Conservation (phyloP, 306 rosid species). For the Morella rubra region DNA sequence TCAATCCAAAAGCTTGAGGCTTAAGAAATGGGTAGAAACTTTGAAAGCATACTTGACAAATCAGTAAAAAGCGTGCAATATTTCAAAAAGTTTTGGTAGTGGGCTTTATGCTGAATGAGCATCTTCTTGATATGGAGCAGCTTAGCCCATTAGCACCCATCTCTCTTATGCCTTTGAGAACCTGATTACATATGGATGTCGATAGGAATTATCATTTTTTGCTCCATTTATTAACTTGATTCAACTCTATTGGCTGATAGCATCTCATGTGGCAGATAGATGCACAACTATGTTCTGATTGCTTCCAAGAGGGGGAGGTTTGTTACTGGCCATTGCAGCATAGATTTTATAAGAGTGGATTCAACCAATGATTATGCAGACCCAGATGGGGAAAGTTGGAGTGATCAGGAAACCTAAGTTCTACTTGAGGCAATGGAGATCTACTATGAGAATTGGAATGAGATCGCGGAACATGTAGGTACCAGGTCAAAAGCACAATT, state of each 20-base stretch:
- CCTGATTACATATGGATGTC: neutral
- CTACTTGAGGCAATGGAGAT: constrained; percentile 94
- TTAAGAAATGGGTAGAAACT: no score
- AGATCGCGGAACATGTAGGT: constrained; percentile 88
- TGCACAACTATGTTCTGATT: constrained; percentile 69
- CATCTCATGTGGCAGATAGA: constrained; percentile 67
- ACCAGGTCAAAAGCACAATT: constrained; percentile 98
- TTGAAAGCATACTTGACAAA: neutral
- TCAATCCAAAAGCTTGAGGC: neutral
- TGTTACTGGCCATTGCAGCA: constrained; percentile 83
- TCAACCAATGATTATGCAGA: constrained; percentile 71
- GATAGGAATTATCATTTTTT: no score
- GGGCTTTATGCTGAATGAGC: neutral
- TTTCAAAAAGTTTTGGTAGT: neutral
- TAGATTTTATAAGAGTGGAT: constrained; percentile 72
- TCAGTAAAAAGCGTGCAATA: neutral
- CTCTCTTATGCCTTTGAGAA: neutral
- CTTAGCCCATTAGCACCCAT: neutral
- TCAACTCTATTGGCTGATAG: constrained; percentile 20
- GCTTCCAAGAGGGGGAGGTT: constrained; percentile 92
- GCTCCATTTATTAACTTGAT: neutral
- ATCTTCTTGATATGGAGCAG: neutral
- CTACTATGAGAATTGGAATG: constrained; percentile 91
- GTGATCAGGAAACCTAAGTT: constrained; percentile 89
- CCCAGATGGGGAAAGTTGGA: constrained; percentile 88